These are phyloP conservation scores for Starmera dryadoides DNA, from an alignment of 805 yeast genomes.

Conservation along the genomic window DNA sequence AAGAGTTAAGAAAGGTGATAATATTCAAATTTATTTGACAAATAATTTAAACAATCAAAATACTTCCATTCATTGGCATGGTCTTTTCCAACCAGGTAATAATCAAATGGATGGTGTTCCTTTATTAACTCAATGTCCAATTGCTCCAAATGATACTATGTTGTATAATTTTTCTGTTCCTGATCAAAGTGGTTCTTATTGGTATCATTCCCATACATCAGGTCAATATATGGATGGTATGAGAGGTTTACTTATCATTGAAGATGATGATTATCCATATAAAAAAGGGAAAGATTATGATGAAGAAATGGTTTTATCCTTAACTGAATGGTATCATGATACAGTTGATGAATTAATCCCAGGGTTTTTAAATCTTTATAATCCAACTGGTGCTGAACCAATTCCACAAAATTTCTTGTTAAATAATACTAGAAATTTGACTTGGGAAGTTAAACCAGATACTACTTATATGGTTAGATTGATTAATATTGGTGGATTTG, in stretches of 20 bases:
- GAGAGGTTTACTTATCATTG: slow-evolving; percentile 73
- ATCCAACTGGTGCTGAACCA: slow-evolving; percentile 99
- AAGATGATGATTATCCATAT: slow-evolving; percentile 54
- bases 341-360: slow-evolving; percentile 39
- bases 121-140: slow-evolving; percentile 84
- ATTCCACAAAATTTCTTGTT: slow-evolving; percentile 75
- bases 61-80: slow-evolving; percentile 90
- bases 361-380: slow-evolving; percentile 59
- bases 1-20: slow-evolving; percentile 72
- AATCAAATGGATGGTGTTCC: slow-evolving; percentile 91
- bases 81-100: slow-evolving; percentile 71
- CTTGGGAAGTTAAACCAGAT: slow-evolving; percentile 78
- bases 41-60: slow-evolving; percentile 64
- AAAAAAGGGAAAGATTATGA: slow-evolving; percentile 47
- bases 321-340: slow-evolving; percentile 87
- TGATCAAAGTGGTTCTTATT: slow-evolving; percentile 79
- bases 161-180: slow-evolving; percentile 84
- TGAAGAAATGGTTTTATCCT: slow-evolving; percentile 64
- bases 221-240: slow-evolving; percentile 95
- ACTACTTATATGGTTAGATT: slow-evolving; percentile 79
- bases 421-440: slow-evolving; percentile 72
- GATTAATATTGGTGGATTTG: slow-evolving; percentile 84
- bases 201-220: slow-evolving; percentile 94
- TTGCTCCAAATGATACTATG: slow-evolving; percentile 68
- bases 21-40: slow-evolving; percentile 60